Evolutionary conservation across 139 green algal genomes (phyloP), one percentile per base, ranked within the genome.

Genomic region (Asterochloris erici): DNA sequence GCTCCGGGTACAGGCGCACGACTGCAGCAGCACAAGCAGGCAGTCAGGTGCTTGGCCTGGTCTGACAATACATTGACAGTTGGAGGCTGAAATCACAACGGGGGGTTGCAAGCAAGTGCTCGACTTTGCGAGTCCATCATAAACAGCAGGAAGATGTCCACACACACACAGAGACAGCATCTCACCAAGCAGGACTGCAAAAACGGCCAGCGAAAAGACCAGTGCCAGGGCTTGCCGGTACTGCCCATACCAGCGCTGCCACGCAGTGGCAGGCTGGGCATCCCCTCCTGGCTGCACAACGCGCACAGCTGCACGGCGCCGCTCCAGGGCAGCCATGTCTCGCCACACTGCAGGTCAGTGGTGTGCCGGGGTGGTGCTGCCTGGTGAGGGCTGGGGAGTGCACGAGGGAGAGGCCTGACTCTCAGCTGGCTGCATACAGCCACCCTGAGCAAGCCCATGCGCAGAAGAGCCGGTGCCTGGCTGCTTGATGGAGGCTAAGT

Each of bases 151-250:
- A 19, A 68, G 78, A 19, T 77, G 11, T 23, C 79, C 29, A 63
- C 64, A 70, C 0, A 74, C 26, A 13, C 19, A 17, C 23, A 21
- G 14, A 4, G 47, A 38, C 0, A 68, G 27, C 27, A 77, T n/a
- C 78, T 75, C 29, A 82, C 78, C 60, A 28, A 92, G 84, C 76
- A 94, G 77, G 28, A 79, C 27, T 0, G 68, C 66, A n/a, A 94
- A 88, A 28, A 85, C 85, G 1, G 74, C 26, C 9, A 85, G 29
- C 9, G 79, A 78, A 0, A 84, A 38, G 62, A 78, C 10, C 14
- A 82, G 24, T 13, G 71, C 47, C 60, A 73, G 61, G 14, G 78
- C 27, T 24, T 82, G 64, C 17, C 74, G 47, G 54, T 79, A 68
- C 74, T 68, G 15, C 74, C 64, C 74, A 29, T 54, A 63, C 12